phyloP scores from a whole-genome alignment of 352 stramenopile species.

The Elongisporangium prolatum region DNA sequence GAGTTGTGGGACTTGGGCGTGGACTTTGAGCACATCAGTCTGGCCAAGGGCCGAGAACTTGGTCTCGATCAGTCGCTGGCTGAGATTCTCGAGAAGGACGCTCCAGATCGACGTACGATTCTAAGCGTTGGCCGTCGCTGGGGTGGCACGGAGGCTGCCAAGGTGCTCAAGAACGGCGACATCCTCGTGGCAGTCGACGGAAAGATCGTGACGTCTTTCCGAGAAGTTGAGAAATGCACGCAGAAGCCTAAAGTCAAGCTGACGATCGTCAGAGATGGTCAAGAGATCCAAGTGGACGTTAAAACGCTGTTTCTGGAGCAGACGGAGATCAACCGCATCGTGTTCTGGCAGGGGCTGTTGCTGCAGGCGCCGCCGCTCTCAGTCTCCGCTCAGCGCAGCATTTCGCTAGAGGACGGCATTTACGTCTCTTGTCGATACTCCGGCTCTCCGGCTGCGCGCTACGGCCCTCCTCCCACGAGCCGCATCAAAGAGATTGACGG shows the following conservation, averaged over 20 bases:
- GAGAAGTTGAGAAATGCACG: slow-evolving; percentile 74
- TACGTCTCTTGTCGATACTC: slow-evolving; percentile 87
- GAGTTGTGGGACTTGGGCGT: slow-evolving; percentile 79
- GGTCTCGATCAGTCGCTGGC: slow-evolving; percentile 77
- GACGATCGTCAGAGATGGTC: slow-evolving; percentile 82
- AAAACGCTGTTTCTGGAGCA: slow-evolving; percentile 77
- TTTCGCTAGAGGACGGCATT: slow-evolving; percentile 78
- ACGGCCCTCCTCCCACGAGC: slow-evolving; percentile 81
- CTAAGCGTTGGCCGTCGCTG: slow-evolving; percentile 73
- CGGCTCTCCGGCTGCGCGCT: slow-evolving; percentile 86
- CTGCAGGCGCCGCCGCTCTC: slow-evolving; percentile 86
- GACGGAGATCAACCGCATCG: slow-evolving; percentile 87
- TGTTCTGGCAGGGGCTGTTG: slow-evolving; percentile 90
- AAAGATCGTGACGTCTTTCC: slow-evolving; percentile 82
- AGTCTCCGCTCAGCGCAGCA: slow-evolving; percentile 79
- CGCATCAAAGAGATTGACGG: slow-evolving; percentile 91
- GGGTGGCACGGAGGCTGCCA: slow-evolving; percentile 65
- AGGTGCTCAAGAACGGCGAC: slow-evolving; percentile 77
- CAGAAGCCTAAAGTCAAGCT: slow-evolving; percentile 78
- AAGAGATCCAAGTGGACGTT: slow-evolving; percentile 63
- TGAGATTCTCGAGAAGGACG: slow-evolving; percentile 67
- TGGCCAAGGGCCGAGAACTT: slow-evolving; percentile 87
- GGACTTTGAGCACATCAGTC: slow-evolving; percentile 85
- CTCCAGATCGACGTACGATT: slow-evolving; percentile 68
- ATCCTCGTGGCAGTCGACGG: slow-evolving; percentile 84